phyloP scores from a whole-genome alignment of 2,329 filamentous ascomycete genomes.

The Fusarium incarnatum region DNA sequence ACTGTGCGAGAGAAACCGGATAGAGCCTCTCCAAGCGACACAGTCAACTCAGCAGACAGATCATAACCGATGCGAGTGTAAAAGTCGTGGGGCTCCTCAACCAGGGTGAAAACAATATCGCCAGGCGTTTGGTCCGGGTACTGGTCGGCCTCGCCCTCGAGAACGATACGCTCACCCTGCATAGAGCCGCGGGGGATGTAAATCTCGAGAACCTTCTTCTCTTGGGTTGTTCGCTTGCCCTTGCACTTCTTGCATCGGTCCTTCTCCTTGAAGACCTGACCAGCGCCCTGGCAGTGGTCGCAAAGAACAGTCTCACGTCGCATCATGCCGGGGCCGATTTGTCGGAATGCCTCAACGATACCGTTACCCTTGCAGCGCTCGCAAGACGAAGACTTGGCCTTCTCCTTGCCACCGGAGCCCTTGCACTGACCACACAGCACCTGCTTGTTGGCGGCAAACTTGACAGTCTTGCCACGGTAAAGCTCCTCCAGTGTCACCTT shows the following conservation, averaged over 20 bases:
- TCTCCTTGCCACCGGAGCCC: conserved; percentile 90
- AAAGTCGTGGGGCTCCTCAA: conserved; percentile 81
- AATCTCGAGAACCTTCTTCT: conserved; percentile 94
- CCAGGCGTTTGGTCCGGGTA: conserved; percentile 88
- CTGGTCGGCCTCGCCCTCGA: conserved; percentile 96
- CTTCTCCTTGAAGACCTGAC: conserved; percentile 91
- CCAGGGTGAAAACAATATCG: conserved; percentile 90
- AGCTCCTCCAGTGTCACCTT: conserved; percentile 92
- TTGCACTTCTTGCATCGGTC: conserved; percentile 99
- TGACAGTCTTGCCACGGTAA: conserved; percentile 98
- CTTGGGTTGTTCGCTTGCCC: conserved; percentile 84
- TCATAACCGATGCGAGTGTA: conserved; percentile 89
- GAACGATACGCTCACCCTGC: conserved; percentile 88
- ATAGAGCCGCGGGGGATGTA: conserved; percentile 91
- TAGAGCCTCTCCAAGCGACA: conserved; percentile 86
- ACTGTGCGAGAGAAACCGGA: conserved; percentile 92
- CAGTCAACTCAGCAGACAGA: conserved; percentile 81
- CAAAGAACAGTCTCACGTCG: conserved; percentile 84
- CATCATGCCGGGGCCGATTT: conserved; percentile 87
- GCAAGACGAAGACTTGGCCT: conserved; percentile 85
- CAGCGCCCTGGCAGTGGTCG: conserved; percentile 85
- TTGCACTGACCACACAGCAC: conserved; percentile 89
- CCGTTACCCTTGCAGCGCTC: conserved; percentile 86
- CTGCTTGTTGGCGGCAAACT: conserved; percentile 95
- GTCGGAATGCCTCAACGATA: conserved; percentile 79